Evolutionary conservation across 306 rosid genomes (phyloP).

Genomic region (Trifolium dubium): DNA sequence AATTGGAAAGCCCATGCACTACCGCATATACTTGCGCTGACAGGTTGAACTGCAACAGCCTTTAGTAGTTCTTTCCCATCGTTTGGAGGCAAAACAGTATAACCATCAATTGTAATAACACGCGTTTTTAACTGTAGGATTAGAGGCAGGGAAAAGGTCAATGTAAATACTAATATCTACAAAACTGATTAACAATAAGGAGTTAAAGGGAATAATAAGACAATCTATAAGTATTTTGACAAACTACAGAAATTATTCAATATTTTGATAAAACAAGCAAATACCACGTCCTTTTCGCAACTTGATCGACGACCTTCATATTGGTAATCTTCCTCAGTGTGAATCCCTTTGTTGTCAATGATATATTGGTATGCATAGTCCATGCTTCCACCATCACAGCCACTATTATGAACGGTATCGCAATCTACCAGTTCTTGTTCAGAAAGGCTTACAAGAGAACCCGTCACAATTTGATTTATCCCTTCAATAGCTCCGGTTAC

Average conservation of each 20-base stretch:
- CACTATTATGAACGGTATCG: conserved; percentile 66
- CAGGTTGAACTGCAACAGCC: conserved; percentile 89
- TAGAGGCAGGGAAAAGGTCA: conserved; percentile 4
- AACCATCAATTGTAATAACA: conserved; percentile 83
- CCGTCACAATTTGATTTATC: conserved; percentile 83
- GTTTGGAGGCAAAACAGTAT: conserved; percentile 58
- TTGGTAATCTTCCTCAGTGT: conserved; percentile 83
- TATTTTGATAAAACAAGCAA: not conserved
- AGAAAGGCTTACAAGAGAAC: conserved; percentile 85
- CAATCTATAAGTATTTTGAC: not conserved
- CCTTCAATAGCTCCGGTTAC: conserved; percentile 97
- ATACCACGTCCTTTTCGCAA: conserved; percentile 74
- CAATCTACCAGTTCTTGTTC: conserved; percentile 91
- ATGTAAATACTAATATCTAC: not conserved
- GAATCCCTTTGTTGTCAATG: conserved; percentile 76
- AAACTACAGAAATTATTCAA: conserved; percentile 2
- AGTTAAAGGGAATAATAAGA: conserved; percentile 7
- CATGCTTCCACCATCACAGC: conserved; percentile 91
- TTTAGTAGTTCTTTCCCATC: conserved; percentile 67
- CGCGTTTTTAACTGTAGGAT: conserved; percentile 65
- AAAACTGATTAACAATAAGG: not conserved
- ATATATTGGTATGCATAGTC: conserved; percentile 78
- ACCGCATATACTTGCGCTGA: conserved; percentile 89
- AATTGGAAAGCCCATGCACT: conserved; percentile 81
- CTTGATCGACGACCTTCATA: conserved; percentile 49